Base-by-base conservation (phyloP, 2,329 filamentous ascomycete species). In the Juglanconis sp. region DNA sequence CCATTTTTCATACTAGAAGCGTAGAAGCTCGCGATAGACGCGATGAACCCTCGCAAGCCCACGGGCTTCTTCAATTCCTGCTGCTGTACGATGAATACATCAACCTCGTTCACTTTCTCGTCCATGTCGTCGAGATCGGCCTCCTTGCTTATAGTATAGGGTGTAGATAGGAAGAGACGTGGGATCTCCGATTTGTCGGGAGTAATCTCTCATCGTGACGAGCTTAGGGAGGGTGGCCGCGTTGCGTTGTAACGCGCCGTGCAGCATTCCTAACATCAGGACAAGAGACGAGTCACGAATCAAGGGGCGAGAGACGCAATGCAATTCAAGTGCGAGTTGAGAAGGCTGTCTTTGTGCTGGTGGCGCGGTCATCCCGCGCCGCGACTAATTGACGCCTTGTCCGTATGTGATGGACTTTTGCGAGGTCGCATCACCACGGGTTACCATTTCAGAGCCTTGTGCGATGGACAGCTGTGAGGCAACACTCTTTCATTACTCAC, bases 61-160 rank as follows among this genome's bases (percentile, higher is more conserved):
- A n/a, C 46, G 40, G 31, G 49, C 38, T 36, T 54, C 30, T 36
- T 52, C 53, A n/a, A 11, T 3, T 32, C 31, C 46, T 42, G 32
- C 40, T 53, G 54, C 15, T 48, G 46, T 11, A 32, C 40, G 36
- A 57, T 56, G 34, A 61, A 57, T 34, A n/a, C 47, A 17, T 50
- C 61, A 51, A n/a, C 58, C 56, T 63, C 61, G 51, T 31, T 42
- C n/a, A 40, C 11, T 46, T 57, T 60, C 35, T 61, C 32, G 36
- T 40, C 56, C 46, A 51, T 61, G 44, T 56, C 53, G 48, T 57
- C 35, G n/a, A 47, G 52, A 30, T 57, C 47, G 10, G 50, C 50
- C 11, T 52, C 55, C 51, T 51, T n/a, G 55, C 36, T 52, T 48
- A 57, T 57, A 15, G 13, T 52, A 44, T 35, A 5, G 24, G 30